These are phyloP conservation scores for Tuber microsphaerosporum DNA, from an alignment of 495 filamentous ascomycete species.

Conservation along the genomic window DNA sequence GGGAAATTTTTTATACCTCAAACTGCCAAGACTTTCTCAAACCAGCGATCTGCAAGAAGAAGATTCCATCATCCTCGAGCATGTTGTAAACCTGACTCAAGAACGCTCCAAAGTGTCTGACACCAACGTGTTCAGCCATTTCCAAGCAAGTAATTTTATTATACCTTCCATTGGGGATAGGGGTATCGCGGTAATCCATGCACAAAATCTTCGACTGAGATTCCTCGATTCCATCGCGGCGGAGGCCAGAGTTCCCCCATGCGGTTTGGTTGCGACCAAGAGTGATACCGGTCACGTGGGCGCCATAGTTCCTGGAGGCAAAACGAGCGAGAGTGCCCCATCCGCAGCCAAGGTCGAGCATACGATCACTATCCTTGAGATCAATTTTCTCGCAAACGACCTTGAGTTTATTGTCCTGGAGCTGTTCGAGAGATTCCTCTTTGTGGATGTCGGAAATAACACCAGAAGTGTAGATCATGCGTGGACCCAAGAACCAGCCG, in stretches of 20 bases:
- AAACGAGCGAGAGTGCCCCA: conserved; percentile 81
- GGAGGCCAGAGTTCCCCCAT: conserved; percentile 70
- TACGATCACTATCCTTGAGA: conserved; percentile 59
- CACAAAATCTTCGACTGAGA: conserved; percentile 68
- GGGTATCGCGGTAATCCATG: conserved; percentile 80
- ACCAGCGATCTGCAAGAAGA: conserved; percentile 79
- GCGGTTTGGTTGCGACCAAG: conserved; percentile 77
- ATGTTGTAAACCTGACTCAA: conserved; percentile 70
- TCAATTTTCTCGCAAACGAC: conserved; percentile 80
- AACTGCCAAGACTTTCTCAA: conserved; percentile 79
- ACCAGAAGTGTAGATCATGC: conserved; percentile 85
- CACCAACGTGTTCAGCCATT: conserved; percentile 86
- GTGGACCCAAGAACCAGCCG: conserved; percentile 79
- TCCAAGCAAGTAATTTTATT: conserved; percentile 83
- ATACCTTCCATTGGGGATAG: conserved; percentile 60
- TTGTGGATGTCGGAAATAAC: conserved; percentile 67
- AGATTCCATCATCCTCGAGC: conserved; percentile 77
- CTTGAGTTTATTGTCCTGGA: conserved; percentile 84
- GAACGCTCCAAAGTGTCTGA: conserved; percentile 63
- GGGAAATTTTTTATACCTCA: conserved; percentile 63
- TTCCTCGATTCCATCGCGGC: conserved; percentile 60
- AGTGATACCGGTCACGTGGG: conserved; percentile 69
- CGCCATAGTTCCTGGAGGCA: conserved; percentile 70
- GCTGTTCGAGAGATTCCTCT: conserved; percentile 73
- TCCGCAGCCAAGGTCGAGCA: conserved; percentile 81